These are phyloP conservation scores for Kokia cookei DNA, from an alignment of 441 rosid species.

Conservation along the genomic window DNA sequence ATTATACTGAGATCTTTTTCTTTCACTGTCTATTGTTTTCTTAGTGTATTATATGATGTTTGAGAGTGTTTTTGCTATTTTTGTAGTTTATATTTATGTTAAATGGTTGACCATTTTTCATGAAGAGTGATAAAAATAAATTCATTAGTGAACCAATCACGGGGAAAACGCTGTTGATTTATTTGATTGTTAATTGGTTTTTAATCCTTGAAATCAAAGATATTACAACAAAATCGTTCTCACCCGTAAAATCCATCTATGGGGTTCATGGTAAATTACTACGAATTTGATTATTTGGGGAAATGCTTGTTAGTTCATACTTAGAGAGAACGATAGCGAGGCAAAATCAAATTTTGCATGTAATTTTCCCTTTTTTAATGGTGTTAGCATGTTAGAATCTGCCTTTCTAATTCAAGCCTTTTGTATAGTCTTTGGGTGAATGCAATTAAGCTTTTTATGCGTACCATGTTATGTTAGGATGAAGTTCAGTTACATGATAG, in stretches of 20 bases:
- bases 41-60: background rate
- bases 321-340: background rate
- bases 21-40: background rate
- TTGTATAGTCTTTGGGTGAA: background rate
- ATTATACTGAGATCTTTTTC: background rate
- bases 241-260: background rate
- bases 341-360: background rate
- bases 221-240: background rate
- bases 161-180: background rate
- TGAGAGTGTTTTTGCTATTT: background rate
- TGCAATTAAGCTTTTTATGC: background rate
- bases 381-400: background rate
- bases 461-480: background rate
- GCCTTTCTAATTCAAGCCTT: background rate
- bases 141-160: background rate
- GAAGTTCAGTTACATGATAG: background rate
- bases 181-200: background rate
- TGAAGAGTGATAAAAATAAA: background rate
- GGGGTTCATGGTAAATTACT: background rate
- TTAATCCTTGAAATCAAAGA: background rate
- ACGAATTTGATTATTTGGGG: background rate
- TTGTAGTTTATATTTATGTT: background rate
- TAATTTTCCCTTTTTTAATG: background rate
- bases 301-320: background rate
- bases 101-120: background rate